Evolutionary conservation across 306 rosid species (phyloP).

Genomic region (Hippophae gyantsensis): DNA sequence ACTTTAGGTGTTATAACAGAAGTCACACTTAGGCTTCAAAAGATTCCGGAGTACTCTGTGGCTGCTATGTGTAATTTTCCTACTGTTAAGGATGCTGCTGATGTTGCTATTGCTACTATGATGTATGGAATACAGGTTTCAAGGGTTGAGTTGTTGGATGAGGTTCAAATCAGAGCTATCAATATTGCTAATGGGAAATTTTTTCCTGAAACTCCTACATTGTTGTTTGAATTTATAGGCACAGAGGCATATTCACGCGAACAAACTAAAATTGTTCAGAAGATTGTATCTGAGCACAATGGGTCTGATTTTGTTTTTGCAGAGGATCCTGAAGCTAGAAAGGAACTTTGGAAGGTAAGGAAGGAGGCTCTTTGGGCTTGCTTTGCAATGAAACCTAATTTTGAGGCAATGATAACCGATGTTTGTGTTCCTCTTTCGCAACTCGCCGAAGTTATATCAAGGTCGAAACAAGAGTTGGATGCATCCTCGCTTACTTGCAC

Average conservation of each 20-base stretch:
- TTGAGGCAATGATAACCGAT: constrained; percentile 79
- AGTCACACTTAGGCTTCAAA: constrained; percentile 82
- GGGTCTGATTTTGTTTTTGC: constrained; percentile 91
- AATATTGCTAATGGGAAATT: constrained; percentile 82
- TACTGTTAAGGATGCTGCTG: constrained; percentile 85
- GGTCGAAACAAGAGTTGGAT: constrained; percentile 69
- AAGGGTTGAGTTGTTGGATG: constrained; percentile 90
- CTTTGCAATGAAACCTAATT: constrained; percentile 71
- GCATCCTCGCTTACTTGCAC: constrained; percentile 71
- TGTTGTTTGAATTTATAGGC: constrained; percentile 89
- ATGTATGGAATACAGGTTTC: constrained; percentile 95
- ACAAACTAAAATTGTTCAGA: constrained; percentile 80
- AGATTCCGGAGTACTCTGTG: constrained; percentile 79
- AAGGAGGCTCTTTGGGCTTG: constrained; percentile 97
- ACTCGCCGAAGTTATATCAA: constrained; percentile 78
- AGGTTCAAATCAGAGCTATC: constrained; percentile 88
- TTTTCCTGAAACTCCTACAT: constrained; percentile 67
- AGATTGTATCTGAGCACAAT: constrained; percentile 69
- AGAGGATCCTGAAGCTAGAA: constrained; percentile 76
- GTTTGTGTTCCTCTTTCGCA: constrained; percentile 90
- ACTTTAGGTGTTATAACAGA: constrained; percentile 89
- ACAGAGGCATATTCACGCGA: constrained; percentile 97
- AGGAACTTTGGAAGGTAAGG: constrained; percentile 95
- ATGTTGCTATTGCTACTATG: constrained; percentile 92
- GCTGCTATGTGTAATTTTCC: constrained; percentile 98